Conservation (phyloP, 148 eudicot genomes). For the Spergularia bocconei region DNA sequence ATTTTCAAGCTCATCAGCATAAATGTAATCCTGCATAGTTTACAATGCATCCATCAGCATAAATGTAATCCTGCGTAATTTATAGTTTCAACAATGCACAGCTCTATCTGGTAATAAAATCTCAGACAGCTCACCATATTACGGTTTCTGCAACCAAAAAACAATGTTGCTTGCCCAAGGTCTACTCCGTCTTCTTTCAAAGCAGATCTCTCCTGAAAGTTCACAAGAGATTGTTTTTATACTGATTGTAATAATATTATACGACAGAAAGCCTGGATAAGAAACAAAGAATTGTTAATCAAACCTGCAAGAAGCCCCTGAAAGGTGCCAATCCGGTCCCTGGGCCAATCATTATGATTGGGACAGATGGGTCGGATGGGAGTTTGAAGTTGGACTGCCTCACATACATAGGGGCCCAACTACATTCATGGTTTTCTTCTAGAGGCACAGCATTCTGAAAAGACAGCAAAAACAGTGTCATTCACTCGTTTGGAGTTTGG, state of each 20-base stretch:
- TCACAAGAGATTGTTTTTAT: neutral
- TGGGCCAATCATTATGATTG: constrained; percentile 94
- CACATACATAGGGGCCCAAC: constrained; percentile 86
- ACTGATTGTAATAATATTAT: constrained; percentile 5
- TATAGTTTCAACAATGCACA: neutral
- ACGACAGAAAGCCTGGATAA: neutral
- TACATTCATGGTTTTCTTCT: constrained; percentile 60
- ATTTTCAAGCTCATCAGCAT: constrained; percentile 71
- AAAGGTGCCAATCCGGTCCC: constrained; percentile 99
- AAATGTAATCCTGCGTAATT: constrained; percentile 69
- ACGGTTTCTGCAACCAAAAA: constrained; percentile 92
- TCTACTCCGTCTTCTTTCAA: constrained; percentile 82
- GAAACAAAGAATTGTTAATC: neutral
- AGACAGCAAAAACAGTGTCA: constrained; percentile 19
- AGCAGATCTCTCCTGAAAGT: constrained; percentile 78
- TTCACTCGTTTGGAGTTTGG: neutral
- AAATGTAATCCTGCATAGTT: constrained; percentile 69
- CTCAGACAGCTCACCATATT: constrained; percentile 43
- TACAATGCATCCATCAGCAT: constrained; percentile 23
- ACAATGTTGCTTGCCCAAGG: constrained; percentile 69
- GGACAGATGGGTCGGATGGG: constrained; percentile 72
- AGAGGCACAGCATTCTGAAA: constrained; percentile 68
- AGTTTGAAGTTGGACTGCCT: constrained; percentile 90
- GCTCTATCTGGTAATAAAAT: neutral
- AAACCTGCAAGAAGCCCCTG: constrained; percentile 96